A percentile compares a stretch with the other conserved stretches of the same genome.
phyloP scores from a whole-genome alignment of 805 yeast species.

The Jamesozyma jinghongensis region DNA sequence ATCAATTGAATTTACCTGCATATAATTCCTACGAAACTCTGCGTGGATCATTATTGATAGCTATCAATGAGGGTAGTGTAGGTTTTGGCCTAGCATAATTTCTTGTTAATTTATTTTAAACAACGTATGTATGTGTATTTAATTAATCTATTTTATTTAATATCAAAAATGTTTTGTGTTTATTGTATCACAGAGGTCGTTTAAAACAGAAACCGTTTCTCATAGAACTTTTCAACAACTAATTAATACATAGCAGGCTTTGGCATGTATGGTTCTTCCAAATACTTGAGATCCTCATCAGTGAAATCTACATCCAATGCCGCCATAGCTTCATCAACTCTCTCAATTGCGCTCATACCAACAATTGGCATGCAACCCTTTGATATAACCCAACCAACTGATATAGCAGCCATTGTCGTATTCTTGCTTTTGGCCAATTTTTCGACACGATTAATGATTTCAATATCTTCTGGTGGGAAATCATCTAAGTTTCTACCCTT shows the following conservation, averaged over 20 bases:
- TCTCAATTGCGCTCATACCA: conserved; percentile 38
- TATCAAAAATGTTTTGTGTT: not conserved
- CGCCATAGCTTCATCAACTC: conserved; percentile 43
- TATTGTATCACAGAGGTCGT: too few species aligned
- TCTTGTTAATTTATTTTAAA: not conserved
- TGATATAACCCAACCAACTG: conserved; percentile 43
- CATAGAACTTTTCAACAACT: too few species aligned
- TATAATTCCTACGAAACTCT: conserved; percentile 82
- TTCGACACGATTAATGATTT: conserved; percentile 44
- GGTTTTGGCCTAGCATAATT: conserved; percentile 62
- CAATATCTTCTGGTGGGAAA: conserved; percentile 8
- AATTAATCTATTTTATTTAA: not conserved
- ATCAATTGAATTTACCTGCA: conserved; percentile 88
- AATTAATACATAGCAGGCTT: conserved; percentile 12
- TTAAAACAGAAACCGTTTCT: too few species aligned
- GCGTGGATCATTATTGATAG: conserved; percentile 69
- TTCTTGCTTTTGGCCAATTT: conserved; percentile 39
- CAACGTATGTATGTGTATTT: not conserved
- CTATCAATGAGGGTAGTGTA: conserved; percentile 90
- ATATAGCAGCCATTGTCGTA: conserved; percentile 45
- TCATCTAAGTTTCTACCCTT: conserved; percentile 41
- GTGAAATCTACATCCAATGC: conserved; percentile 35
- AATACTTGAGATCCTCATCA: conserved; percentile 10
- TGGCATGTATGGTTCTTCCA: conserved; percentile 28
- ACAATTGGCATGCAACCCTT: conserved; percentile 48